phyloP scores from a whole-genome alignment of 78 protist genomes.

The Dictyostelium discoideum region DNA sequence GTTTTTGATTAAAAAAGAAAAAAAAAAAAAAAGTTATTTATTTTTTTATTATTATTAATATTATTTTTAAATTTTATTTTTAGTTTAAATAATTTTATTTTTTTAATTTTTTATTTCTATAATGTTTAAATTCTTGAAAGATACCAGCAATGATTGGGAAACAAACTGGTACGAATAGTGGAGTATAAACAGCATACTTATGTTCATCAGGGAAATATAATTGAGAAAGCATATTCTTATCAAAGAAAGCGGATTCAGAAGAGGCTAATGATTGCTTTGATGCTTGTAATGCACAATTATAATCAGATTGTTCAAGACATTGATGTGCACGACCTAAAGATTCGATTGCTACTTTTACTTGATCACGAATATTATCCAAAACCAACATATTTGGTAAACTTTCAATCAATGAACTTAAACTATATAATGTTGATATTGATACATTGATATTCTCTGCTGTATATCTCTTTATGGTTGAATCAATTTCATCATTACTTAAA shows the following conservation, averaged over 20 bases:
- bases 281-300: background rate
- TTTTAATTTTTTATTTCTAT: background rate
- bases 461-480: conserved; percentile 3
- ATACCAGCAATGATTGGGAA: conserved; percentile 79
- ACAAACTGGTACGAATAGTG: conserved; percentile 88
- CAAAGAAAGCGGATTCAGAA: conserved; percentile 89
- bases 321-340: conserved; percentile 34
- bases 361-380: conserved; percentile 65
- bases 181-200: conserved; percentile 90
- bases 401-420: conserved; percentile 55
- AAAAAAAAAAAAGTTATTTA: background rate
- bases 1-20: too few relatives aligned
- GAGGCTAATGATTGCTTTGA: conserved; percentile 14
- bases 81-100: background rate
- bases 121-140: conserved; percentile 48
- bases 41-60: background rate
- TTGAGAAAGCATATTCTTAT: conserved; percentile 84
- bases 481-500: conserved; percentile 8
- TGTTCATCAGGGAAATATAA: conserved; percentile 93
- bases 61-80: conserved; percentile 2
- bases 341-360: conserved; percentile 34
- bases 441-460: conserved; percentile 40
- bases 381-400: conserved; percentile 77
- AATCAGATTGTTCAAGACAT: background rate
- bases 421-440: conserved; percentile 35